Base-by-base conservation (phyloP, 192 early-diverging fungal species). In the Chytriomyces hyalinus region DNA sequence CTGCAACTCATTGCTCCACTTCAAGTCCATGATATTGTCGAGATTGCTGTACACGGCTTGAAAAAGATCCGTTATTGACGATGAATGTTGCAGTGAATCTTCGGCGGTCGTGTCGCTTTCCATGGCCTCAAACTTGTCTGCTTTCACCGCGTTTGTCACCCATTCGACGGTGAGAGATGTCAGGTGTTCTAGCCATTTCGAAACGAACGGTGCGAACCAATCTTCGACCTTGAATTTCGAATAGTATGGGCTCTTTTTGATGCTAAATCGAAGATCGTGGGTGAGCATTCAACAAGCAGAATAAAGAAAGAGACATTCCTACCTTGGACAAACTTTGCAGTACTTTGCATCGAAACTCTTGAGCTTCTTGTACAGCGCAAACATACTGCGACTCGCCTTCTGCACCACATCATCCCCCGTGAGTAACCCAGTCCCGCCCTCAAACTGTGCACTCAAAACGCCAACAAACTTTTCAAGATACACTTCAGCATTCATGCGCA, bases 101-200 rank as follows among this genome's bases (percentile, higher is more conserved):
- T 80, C 70, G 11, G 26, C 69, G 10, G 69, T 49, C 10, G 22
- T 44, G 11, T 71, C 69, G 9, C 10, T 15, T 11, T 44, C 75
- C 62, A 76, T 65, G 24, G 48, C 75, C 28, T 86, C 87, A 66
- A 88, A 88, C 20, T 49, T 82, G 77, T 88, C 87, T 0, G 80
- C 80, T 70, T 88, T 88, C 6, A 88, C 78, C 5, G 87, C 87
- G 61, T 88, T 86, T 26, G 76, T 73, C 17, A 88, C 87, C 87
- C 87, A 88, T 60, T 78, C 83, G n/a, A 88, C 49, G 0, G 87
- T 88, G 22, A 81, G 78, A 10, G 63, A 61, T 15, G 72, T 61
- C 15, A 88, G 70, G 24, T 84, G 75, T 26, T 85, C 78, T 6
- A 88, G 76, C 87, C 87, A 88, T 15, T 76, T 79, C 6, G 49